Conservation (phyloP, 2,329 filamentous ascomycete genomes). For the Drechmeria coniospora region DNA sequence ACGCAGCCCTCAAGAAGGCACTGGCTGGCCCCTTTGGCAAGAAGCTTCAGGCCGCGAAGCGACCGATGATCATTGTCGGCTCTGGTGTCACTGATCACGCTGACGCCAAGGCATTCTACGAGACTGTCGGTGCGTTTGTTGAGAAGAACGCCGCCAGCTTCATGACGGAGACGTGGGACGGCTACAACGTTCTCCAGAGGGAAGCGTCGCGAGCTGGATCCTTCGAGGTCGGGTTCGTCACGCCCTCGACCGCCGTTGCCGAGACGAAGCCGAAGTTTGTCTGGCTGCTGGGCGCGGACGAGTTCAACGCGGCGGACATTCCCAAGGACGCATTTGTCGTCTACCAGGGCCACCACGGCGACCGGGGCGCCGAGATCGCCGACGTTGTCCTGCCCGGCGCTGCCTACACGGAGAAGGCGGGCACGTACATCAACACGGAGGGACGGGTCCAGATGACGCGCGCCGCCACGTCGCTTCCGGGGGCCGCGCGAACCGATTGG, state of each 20-base stretch:
- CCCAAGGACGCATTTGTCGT: slow-evolving; percentile 93
- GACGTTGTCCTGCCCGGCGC: slow-evolving; percentile 88
- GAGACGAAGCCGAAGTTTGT: slow-evolving; percentile 84
- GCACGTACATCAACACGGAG: slow-evolving; percentile 95
- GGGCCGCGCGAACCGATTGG: slow-evolving; percentile 90
- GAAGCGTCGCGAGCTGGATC: slow-evolving; percentile 84
- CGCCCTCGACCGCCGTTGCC: slow-evolving; percentile 67
- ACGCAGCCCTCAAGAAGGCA: slow-evolving; percentile 67
- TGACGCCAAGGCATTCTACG: slow-evolving; percentile 86
- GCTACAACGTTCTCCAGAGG: slow-evolving; percentile 91
- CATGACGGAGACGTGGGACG: slow-evolving; percentile 82
- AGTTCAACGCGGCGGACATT: slow-evolving; percentile 70
- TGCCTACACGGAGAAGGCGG: slow-evolving; percentile 93
- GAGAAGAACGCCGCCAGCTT: slow-evolving; percentile 89
- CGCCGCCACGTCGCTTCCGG: slow-evolving; percentile 74
- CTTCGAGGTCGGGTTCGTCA: slow-evolving; percentile 89
- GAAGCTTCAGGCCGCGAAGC: slow-evolving; percentile 75
- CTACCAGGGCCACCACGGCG: slow-evolving; percentile 97
- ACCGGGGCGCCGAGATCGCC: slow-evolving; percentile 80
- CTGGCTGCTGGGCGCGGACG: slow-evolving; percentile 92
- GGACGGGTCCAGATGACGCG: slow-evolving; percentile 90
- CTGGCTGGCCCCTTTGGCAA: slow-evolving; percentile 82
- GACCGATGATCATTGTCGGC: slow-evolving; percentile 92
- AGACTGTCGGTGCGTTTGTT: slow-evolving; percentile 77
- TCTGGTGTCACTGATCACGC: slow-evolving; percentile 81